Evolutionary conservation across 768 basidiomycete genomes (phyloP).

Genomic region (Agaricus subrufescens): DNA sequence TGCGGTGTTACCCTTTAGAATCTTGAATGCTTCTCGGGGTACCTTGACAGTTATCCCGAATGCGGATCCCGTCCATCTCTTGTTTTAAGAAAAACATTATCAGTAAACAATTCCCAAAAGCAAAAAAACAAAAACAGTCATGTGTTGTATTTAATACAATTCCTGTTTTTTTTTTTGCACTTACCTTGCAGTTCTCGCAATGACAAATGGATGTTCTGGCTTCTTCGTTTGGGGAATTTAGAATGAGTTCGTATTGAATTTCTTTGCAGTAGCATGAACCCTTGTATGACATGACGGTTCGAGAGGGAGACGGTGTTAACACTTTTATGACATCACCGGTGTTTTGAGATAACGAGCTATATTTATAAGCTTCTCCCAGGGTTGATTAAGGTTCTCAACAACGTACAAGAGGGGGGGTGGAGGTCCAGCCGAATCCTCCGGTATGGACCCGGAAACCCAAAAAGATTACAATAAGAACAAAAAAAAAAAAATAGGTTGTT

Average conservation of each 20-base stretch:
- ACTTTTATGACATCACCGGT: background rate
- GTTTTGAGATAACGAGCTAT: background rate
- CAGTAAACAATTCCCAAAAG: background rate
- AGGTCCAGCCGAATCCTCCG: too few species aligned
- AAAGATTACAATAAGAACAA: too few species aligned
- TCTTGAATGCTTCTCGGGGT: slow-evolving; percentile 9
- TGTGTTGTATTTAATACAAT: too few species aligned
- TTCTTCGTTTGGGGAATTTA: slow-evolving; percentile 11
- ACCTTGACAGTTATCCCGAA: slow-evolving; percentile 17
- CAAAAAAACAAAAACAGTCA: background rate
- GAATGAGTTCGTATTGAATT: slow-evolving; percentile 11
- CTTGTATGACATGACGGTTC: slow-evolving; percentile 1
- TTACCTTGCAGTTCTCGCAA: slow-evolving; percentile 15
- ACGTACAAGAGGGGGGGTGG: too few species aligned
- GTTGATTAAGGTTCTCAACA: too few species aligned
- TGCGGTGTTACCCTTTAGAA: slow-evolving; percentile 9
- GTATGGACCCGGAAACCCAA: too few species aligned
- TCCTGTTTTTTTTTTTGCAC: background rate
- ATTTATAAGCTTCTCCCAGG: too few species aligned
- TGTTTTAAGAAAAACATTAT: background rate
- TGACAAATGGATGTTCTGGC: slow-evolving; percentile 15
- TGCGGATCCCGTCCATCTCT: slow-evolving; percentile 16
- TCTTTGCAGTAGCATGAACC: slow-evolving; percentile 15
- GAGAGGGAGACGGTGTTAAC: background rate
- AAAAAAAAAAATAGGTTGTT: too few species aligned